Evolutionary conservation across 495 filamentous ascomycete genomes (phyloP), one percentile per base, ranked within the genome.

Genomic region (Aspergillus asperescens): DNA sequence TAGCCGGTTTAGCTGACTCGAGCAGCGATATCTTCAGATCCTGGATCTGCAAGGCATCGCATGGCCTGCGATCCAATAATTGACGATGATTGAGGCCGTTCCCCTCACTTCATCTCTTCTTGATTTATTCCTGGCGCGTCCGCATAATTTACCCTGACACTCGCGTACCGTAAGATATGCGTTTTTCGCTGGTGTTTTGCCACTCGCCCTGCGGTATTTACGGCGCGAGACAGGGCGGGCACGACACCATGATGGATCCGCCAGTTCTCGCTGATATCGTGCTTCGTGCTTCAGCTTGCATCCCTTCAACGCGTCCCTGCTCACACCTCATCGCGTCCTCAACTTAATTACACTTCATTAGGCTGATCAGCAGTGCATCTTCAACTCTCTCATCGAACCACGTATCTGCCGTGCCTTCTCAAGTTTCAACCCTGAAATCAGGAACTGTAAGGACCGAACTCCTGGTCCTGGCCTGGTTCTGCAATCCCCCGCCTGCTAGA

Each of bases 261-360:
- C n/a, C 19, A 42, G 6, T n/a, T 42, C 20, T 6, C 15, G 19
- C 4, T 32, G 18, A 8, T 24, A 23, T 20, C 8, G 22, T 20
- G 2, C 16, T 42, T 29, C 18, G 8, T 52, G 15, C 37, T 32
- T 41, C 19, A 25, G 24, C 19, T 28, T 27, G n/a, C 31, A 45
- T 44, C 48, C 48, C 50, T 52, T 52, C 40, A 45, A 43, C 50
- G 50, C 50, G 50, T 52, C 50, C 39, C 48, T 18, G 19, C 15
- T 46, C 40, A 34, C 45, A 34, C 42, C 51, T 54, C 42, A 34
- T 54, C 54, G 54, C 47, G 54, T 56, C 54, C 28, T 23, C 20
- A 47, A 32, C 44, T 47, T 47, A 47, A 47, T 47, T 47, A 47
- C 15, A 29, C 44, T 47, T 47, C 12, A 35, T 46, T 46, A 19